A percentile compares a stretch with the other conserved stretches of the same genome.
These are phyloP conservation scores for Westerdykella sp. DNA, from an alignment of 2,329 filamentous ascomycete species.

Conservation along the genomic window DNA sequence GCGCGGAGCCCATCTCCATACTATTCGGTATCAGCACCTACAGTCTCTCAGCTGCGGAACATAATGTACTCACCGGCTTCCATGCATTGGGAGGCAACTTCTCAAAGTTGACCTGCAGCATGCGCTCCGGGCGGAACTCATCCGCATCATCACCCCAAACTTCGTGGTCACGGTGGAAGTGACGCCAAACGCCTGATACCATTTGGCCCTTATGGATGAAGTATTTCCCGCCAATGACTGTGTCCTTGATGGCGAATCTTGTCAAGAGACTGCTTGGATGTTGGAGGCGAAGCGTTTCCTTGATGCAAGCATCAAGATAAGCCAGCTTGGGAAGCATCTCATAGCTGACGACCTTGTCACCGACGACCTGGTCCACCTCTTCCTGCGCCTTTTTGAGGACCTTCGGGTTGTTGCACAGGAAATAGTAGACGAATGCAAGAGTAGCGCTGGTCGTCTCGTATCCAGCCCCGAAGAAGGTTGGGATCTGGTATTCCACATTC, in stretches of 20 bases:
- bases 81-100: conserved; percentile 23
- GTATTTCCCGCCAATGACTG: conserved; percentile 56
- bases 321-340: conserved; percentile 55
- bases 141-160: conserved; percentile 61
- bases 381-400: conserved; percentile 41
- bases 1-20: conserved; percentile 66
- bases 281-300: conserved; percentile 50
- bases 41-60: too few relatives aligned
- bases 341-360: conserved; percentile 36
- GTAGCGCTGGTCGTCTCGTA: conserved; percentile 16
- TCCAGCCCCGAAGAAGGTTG: conserved; percentile 58
- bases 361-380: conserved; percentile 48
- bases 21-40: too few relatives aligned
- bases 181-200: conserved; percentile 48
- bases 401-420: conserved; percentile 46
- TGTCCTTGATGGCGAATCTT: not conserved
- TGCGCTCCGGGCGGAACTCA: conserved; percentile 64
- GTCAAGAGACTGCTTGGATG: too few relatives aligned
- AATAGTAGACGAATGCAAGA: conserved; percentile 39
- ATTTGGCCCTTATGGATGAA: conserved; percentile 48
- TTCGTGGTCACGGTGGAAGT: conserved; percentile 54
- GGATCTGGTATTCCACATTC: conserved; percentile 62
- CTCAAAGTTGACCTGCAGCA: conserved; percentile 64
- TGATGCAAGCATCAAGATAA: conserved; percentile 61
- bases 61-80: conserved; percentile 37